phyloP scores from a whole-genome alignment of 495 filamentous ascomycete genomes.

The Trichoderma virens region DNA sequence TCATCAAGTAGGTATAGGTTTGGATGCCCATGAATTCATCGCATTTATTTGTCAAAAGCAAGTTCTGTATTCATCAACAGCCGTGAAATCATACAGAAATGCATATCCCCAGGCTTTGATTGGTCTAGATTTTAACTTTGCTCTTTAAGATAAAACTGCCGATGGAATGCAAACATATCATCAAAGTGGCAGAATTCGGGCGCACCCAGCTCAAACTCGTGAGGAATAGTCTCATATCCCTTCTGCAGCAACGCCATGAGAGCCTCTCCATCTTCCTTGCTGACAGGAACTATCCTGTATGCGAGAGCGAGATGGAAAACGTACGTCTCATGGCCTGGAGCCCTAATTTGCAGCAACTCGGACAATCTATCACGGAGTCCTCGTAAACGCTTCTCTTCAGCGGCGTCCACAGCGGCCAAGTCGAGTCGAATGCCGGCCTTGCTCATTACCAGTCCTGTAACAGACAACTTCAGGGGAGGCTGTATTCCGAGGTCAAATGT shows the following conservation, averaged over 20 bases:
- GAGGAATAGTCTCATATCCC: slow-evolving; percentile 12
- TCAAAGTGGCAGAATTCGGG: slow-evolving; percentile 21
- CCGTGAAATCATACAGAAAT: too few species aligned
- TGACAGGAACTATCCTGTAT: slow-evolving; percentile 16
- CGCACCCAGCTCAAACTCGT: slow-evolving; percentile 17
- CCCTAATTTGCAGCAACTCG: slow-evolving; percentile 12
- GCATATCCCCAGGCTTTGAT: too few species aligned
- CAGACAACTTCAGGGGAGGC: slow-evolving; percentile 13
- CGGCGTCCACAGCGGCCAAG: slow-evolving; percentile 6
- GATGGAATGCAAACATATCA: slow-evolving; percentile 18
- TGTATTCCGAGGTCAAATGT: slow-evolving; percentile 13
- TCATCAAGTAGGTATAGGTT: too few species aligned
- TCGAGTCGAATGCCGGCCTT: background rate
- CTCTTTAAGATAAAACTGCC: slow-evolving; percentile 14
- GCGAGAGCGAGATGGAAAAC: slow-evolving; percentile 18
- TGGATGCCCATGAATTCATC: too few species aligned
- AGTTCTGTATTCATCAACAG: too few species aligned
- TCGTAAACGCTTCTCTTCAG: slow-evolving; percentile 13
- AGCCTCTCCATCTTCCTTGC: slow-evolving; percentile 9
- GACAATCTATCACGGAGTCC: slow-evolving; percentile 17
- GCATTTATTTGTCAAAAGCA: too few species aligned
- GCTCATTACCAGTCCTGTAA: slow-evolving; percentile 13
- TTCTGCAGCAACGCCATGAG: slow-evolving; percentile 12
- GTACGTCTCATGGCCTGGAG: slow-evolving; percentile 15
- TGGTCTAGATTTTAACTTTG: too few species aligned